Conservation (phyloP, 2,329 filamentous ascomycete species). For the Tolypocladium album region DNA sequence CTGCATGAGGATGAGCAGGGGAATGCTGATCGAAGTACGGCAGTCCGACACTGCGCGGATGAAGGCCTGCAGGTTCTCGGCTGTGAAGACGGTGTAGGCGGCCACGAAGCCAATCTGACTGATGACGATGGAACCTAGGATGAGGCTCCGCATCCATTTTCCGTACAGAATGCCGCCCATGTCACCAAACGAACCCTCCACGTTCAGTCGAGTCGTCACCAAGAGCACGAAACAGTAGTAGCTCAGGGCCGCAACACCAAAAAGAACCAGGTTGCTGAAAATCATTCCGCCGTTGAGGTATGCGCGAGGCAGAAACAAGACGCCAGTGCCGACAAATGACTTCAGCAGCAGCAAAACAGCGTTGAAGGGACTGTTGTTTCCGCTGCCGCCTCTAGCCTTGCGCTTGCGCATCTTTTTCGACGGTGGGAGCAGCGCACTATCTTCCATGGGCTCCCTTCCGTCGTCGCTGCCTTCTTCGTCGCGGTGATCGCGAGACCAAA, state of each 20-base stretch:
- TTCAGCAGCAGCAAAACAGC: slow-evolving; percentile 84
- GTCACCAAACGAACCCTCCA: slow-evolving; percentile 94
- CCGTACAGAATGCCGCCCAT: slow-evolving; percentile 90
- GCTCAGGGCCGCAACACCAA: slow-evolving; percentile 74
- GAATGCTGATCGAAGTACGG: slow-evolving; percentile 73
- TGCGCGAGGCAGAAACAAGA: slow-evolving; percentile 83
- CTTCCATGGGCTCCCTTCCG: slow-evolving; percentile 72
- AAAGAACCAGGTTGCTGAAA: slow-evolving; percentile 86
- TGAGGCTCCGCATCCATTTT: slow-evolving; percentile 77
- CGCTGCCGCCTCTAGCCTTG: slow-evolving; percentile 61
- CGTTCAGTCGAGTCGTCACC: slow-evolving; percentile 71
- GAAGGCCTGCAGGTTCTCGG: slow-evolving; percentile 91
- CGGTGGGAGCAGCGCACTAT: slow-evolving; percentile 73
- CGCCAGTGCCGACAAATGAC: slow-evolving; percentile 94
- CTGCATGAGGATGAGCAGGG: slow-evolving; percentile 85
- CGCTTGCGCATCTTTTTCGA: slow-evolving; percentile 63
- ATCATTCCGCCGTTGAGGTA: slow-evolving; percentile 96
- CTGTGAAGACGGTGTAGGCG: slow-evolving; percentile 94
- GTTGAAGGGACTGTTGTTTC: slow-evolving; percentile 67
- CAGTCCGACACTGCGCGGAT: slow-evolving; percentile 86
- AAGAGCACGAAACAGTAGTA: slow-evolving; percentile 97
- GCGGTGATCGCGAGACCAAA: slow-evolving; percentile 65
- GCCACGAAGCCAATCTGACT: slow-evolving; percentile 93
- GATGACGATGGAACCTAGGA: slow-evolving; percentile 84
- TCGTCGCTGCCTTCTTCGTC: slow-evolving; percentile 53